Evolutionary conservation across 2,329 filamentous ascomycete species (phyloP).

Genomic region (Dryadomyces quercivorus): DNA sequence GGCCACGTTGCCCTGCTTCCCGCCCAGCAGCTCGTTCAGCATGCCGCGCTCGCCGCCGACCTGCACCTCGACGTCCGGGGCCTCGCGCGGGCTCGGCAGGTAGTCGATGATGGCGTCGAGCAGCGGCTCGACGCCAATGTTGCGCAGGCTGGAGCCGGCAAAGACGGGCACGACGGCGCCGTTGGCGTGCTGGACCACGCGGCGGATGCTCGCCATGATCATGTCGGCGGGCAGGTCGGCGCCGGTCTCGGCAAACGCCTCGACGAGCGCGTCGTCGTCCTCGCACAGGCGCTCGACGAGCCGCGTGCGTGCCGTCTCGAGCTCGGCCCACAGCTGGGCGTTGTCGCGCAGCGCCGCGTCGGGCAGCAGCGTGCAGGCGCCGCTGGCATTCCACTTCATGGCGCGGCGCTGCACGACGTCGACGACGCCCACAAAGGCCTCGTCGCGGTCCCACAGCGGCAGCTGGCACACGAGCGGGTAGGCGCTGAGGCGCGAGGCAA

Average conservation of each 20-base stretch:
- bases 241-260: conserved; percentile 67
- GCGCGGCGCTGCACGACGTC: conserved; percentile 69
- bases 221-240: conserved; percentile 58
- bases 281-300: conserved; percentile 79
- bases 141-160: conserved; percentile 83
- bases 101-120: conserved; percentile 83
- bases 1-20: conserved; percentile 4
- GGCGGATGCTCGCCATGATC: conserved; percentile 63
- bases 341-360: conserved; percentile 31
- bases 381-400: conserved; percentile 53
- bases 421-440: conserved; percentile 65
- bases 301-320: conserved; percentile 62
- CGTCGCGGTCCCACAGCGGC: conserved; percentile 80
- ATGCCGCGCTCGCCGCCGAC: conserved; percentile 38
- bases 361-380: conserved; percentile 17
- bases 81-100: conserved; percentile 57
- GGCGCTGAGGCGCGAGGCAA: conserved; percentile 64
- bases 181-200: conserved; percentile 53
- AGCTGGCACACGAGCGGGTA: conserved; percentile 92
- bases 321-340: conserved; percentile 49
- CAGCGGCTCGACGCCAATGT: conserved; percentile 86
- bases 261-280: conserved; percentile 75
- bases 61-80: conserved; percentile 10
- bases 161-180: conserved; percentile 77
- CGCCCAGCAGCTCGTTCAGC: conserved; percentile 26